Evolutionary conservation across 2,329 filamentous ascomycete species (phyloP).

Genomic region (Fusarium vanettenii): DNA sequence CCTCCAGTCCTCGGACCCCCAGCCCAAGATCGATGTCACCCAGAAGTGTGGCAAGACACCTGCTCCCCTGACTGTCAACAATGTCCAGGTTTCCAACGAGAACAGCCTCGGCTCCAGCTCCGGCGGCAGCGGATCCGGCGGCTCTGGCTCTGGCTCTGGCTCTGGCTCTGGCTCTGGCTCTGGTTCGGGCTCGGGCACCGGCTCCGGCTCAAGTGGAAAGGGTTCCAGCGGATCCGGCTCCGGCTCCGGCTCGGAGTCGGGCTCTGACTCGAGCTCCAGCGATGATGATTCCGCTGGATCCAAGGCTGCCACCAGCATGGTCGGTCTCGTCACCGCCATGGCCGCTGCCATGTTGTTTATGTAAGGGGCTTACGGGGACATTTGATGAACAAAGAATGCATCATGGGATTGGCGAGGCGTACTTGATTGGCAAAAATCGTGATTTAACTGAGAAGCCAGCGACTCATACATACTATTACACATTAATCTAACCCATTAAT

Average conservation of each 20-base stretch:
- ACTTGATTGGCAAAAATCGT: background rate
- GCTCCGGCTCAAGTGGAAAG: background rate
- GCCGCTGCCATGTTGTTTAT: slow-evolving; percentile 11
- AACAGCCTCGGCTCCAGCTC: slow-evolving; percentile 23
- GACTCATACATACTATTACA: background rate
- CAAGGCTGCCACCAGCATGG: slow-evolving; percentile 10
- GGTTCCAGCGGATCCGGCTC: slow-evolving; percentile 2
- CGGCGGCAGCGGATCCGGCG: background rate
- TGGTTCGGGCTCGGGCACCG: slow-evolving; percentile 6
- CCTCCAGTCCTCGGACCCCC: slow-evolving; percentile 15
- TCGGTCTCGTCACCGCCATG: slow-evolving; percentile 20
- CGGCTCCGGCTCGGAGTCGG: slow-evolving; percentile 3
- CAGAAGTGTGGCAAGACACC: slow-evolving; percentile 25
- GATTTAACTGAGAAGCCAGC: background rate
- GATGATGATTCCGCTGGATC: slow-evolving; percentile 9
- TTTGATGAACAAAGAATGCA: background rate
- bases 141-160: slow-evolving; percentile 17
- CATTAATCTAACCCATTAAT: background rate
- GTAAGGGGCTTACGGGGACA: background rate
- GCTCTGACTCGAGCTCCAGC: slow-evolving; percentile 6
- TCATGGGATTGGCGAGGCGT: background rate
- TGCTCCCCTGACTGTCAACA: slow-evolving; percentile 23
- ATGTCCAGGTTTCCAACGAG: slow-evolving; percentile 25
- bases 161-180: slow-evolving; percentile 19
- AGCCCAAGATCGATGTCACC: slow-evolving; percentile 25